These are phyloP conservation scores for Erucastrum elatum DNA, from an alignment of 345 rosid genomes.

Conservation along the genomic window DNA sequence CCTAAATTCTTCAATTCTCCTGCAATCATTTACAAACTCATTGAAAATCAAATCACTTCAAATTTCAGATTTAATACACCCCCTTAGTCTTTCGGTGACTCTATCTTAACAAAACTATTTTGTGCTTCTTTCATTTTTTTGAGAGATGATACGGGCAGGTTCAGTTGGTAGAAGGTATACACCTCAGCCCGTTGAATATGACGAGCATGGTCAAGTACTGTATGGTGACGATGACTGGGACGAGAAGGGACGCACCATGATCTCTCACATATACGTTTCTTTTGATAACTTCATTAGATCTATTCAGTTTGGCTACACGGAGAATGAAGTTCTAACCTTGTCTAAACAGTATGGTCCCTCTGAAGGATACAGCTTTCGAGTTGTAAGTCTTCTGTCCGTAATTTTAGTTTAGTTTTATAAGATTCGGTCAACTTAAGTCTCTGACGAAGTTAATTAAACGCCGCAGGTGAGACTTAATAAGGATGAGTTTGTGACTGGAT, in stretches of 20 bases:
- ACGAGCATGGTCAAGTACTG: background rate
- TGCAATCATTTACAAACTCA: too few relatives aligned
- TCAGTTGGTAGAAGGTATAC: background rate
- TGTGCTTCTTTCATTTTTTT: background rate
- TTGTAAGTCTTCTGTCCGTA: background rate
- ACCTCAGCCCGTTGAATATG: background rate
- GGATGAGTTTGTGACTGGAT: background rate
- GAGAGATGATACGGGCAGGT: background rate
- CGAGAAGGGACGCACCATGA: background rate
- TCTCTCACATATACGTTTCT: background rate
- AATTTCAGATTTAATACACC: too few relatives aligned
- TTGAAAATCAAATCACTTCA: too few relatives aligned
- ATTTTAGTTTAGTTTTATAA: too few relatives aligned
- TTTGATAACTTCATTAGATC: background rate
- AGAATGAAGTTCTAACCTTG: background rate
- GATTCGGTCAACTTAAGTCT: too few relatives aligned
- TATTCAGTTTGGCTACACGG: background rate
- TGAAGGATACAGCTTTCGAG: background rate
- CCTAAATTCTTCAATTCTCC: too few relatives aligned
- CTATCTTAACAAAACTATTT: background rate
- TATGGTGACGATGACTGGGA: background rate
- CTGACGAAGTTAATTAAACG: too few relatives aligned
- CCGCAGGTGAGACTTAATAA: too few relatives aligned
- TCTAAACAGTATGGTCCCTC: background rate
- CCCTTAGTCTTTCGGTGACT: too few relatives aligned